These are phyloP conservation scores for Holtermanniella nyarrowii DNA, from an alignment of 768 basidiomycete species.

Conservation along the genomic window DNA sequence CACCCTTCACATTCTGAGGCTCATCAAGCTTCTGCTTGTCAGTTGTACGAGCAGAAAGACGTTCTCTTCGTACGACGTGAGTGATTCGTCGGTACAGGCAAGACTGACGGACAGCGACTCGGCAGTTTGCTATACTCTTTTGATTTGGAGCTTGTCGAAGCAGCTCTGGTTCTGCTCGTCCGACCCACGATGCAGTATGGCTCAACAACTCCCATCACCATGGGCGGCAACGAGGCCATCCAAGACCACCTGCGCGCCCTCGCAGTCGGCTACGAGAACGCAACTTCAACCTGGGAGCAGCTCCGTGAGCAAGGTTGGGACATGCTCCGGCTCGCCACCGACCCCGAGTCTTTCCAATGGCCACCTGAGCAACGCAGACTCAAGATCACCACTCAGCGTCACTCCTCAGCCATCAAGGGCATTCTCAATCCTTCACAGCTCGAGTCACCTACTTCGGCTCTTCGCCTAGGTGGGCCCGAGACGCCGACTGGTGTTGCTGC, in stretches of 20 bases:
- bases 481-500: neutral
- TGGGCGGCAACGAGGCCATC: constrained; percentile 62
- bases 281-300: constrained; percentile 17
- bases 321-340: constrained; percentile 11
- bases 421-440: neutral
- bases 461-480: neutral
- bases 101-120: constrained; percentile 53
- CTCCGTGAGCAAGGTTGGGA: constrained; percentile 17
- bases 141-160: constrained; percentile 77
- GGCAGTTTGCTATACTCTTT: constrained; percentile 77
- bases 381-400: neutral
- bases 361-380: neutral
- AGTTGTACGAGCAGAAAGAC: constrained; percentile 97
- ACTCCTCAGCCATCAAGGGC: constrained; percentile 1
- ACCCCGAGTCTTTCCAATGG: neutral
- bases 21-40: constrained; percentile 81
- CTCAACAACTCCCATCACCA: constrained; percentile 69
- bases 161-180: constrained; percentile 72
- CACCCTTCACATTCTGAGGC: constrained; percentile 71
- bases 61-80: constrained; percentile 90
- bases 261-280: constrained; percentile 69
- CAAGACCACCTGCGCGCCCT: constrained; percentile 71
- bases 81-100: constrained; percentile 33
- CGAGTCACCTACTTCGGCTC: neutral
- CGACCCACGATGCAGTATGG: constrained; percentile 94